Conservation (phyloP, 345 rosid genomes). For the Sapria himalayana region DNA sequence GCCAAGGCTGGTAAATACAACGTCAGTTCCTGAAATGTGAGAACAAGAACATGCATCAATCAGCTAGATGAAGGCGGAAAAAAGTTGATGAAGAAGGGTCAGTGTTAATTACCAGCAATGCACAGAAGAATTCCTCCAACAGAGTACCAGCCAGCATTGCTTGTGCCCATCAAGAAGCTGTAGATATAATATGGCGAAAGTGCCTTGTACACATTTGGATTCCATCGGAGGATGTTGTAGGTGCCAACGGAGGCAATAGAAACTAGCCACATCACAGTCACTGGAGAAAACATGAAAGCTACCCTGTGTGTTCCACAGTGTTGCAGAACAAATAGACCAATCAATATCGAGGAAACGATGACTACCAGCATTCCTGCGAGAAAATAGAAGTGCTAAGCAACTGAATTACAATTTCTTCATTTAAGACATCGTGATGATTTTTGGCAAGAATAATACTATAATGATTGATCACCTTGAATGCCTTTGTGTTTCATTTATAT, state of each 20-base stretch:
- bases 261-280: constrained; percentile 57
- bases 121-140: constrained; percentile 71
- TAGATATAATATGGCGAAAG: constrained; percentile 63
- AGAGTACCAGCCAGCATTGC: constrained; percentile 70
- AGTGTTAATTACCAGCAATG: constrained; percentile 55
- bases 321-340: constrained; percentile 82
- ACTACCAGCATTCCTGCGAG: constrained; percentile 46
- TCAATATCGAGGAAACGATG: constrained; percentile 42
- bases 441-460: background rate
- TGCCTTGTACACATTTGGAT: constrained; percentile 48
- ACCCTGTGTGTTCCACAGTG: constrained; percentile 59
- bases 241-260: constrained; percentile 42
- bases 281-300: constrained; percentile 57
- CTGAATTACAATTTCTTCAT: constrained; percentile 7
- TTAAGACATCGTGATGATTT: too few species aligned
- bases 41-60: constrained; percentile 12
- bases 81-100: too few species aligned
- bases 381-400: constrained; percentile 9
- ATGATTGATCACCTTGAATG: too few species aligned
- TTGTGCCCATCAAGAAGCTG: constrained; percentile 45
- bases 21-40: constrained; percentile 63
- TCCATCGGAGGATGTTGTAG: constrained; percentile 70
- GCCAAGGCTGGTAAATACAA: constrained; percentile 61
- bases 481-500: too few species aligned
- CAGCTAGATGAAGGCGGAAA: too few species aligned